Percentiles rank a stretch among this genome's conserved stretches.
phyloP scores from a whole-genome alignment of 768 basidiomycete genomes.

The Gautieria morchelliformis region DNA sequence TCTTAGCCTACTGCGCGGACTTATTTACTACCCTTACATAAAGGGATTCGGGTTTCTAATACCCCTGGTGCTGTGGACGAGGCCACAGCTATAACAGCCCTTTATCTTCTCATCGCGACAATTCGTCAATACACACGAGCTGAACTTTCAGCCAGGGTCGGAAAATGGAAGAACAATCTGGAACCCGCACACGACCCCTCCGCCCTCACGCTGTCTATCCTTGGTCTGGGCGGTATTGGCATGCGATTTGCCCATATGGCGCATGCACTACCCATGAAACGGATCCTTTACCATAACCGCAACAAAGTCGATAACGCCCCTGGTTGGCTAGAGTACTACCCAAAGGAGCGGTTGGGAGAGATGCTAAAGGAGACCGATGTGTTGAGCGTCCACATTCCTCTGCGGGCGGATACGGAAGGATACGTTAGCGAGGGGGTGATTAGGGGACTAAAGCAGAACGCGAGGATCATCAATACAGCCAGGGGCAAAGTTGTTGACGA shows the following conservation, averaged over 20 bases:
- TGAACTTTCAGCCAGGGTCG: conserved; percentile 46
- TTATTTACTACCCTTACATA: background rate
- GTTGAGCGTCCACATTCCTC: conserved; percentile 77
- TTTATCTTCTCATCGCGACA: conserved; percentile 74
- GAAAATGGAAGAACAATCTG: conserved; percentile 49
- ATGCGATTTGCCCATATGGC: conserved; percentile 59
- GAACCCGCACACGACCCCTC: conserved; percentile 52
- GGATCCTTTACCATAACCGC: conserved; percentile 72
- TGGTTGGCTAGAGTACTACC: conserved; percentile 68
- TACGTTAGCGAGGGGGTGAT: conserved; percentile 72
- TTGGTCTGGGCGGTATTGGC: conserved; percentile 75
- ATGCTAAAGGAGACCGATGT: conserved; percentile 71
- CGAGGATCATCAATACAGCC: conserved; percentile 79
- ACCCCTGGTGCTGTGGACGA: conserved; percentile 88
- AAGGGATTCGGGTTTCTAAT: conserved; percentile 75
- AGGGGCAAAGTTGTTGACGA: conserved; percentile 89
- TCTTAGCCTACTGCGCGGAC: background rate
- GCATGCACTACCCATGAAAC: conserved; percentile 75
- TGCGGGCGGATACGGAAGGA: conserved; percentile 63
- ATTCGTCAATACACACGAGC: conserved; percentile 62
- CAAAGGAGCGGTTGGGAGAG: conserved; percentile 43
- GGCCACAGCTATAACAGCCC: conserved; percentile 80
- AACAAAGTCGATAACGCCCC: conserved; percentile 49
- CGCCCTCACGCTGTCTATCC: conserved; percentile 58
- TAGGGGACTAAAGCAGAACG: conserved; percentile 63